A percentile compares a stretch with the other conserved stretches of the same genome.
Conservation (phyloP, 1,139 yeast species). For the Diutina rugosa region DNA sequence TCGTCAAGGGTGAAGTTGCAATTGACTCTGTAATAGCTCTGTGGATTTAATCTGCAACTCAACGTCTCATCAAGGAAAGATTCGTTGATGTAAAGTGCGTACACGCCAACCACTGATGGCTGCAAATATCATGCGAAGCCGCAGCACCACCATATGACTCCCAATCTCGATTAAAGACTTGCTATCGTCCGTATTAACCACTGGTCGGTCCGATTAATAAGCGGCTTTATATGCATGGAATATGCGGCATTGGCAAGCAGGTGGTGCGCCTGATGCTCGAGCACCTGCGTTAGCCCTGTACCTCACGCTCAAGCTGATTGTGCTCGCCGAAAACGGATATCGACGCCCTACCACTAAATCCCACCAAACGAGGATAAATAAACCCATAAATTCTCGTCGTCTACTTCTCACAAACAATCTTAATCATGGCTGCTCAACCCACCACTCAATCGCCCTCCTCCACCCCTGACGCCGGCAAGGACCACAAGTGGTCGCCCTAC, state of each 20-base stretch:
- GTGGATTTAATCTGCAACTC: neutral
- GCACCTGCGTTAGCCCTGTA: neutral
- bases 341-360: neutral
- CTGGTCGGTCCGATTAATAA: neutral
- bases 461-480: neutral
- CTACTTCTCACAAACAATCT: neutral
- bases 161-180: too few relatives aligned
- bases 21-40: neutral
- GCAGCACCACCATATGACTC: neutral
- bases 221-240: neutral
- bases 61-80: neutral
- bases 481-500: neutral
- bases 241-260: neutral
- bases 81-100: neutral
- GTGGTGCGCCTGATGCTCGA: neutral
- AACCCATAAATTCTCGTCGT: neutral
- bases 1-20: conserved; percentile 17
- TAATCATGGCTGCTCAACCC: neutral
- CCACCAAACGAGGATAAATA: neutral
- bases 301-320: neutral
- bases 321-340: neutral
- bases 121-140: neutral
- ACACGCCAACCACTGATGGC: neutral
- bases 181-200: neutral
- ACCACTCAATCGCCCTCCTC: neutral